phyloP scores from a whole-genome alignment of 352 stramenopile genomes.

The Pythium coloratum region DNA sequence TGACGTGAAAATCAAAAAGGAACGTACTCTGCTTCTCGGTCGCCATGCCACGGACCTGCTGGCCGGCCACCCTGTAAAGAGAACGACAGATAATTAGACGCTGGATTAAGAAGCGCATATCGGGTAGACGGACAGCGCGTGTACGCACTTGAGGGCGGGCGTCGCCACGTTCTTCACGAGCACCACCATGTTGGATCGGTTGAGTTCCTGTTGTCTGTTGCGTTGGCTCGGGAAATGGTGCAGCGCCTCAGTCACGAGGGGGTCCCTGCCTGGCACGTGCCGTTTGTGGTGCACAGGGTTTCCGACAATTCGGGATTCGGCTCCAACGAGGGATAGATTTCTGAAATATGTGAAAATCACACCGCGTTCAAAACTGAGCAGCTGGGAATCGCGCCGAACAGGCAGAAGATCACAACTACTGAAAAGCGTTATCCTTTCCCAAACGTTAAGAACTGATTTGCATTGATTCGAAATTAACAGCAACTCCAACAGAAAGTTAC shows the following conservation, averaged over 20 bases:
- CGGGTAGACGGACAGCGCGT: background rate
- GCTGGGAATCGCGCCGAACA: background rate
- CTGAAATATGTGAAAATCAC: slow-evolving; percentile 5
- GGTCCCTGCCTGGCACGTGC: slow-evolving; percentile 7
- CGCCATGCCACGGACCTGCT: slow-evolving; percentile 94
- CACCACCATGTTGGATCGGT: slow-evolving; percentile 29
- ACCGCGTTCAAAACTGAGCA: background rate
- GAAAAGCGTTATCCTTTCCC: background rate
- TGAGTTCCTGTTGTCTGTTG: slow-evolving; percentile 19
- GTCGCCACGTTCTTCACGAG: slow-evolving; percentile 32
- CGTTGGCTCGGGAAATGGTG: slow-evolving; percentile 23
- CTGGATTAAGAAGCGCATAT: background rate
- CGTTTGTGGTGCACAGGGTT: slow-evolving; percentile 26
- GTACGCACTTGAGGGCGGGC: slow-evolving; percentile 34
- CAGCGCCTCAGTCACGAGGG: background rate
- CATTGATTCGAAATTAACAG: background rate
- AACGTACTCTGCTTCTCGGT: slow-evolving; percentile 97
- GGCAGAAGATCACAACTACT: background rate
- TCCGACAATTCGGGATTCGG: slow-evolving; percentile 6
- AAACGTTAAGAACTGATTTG: background rate
- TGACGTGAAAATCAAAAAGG: background rate
- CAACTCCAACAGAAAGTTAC: background rate
- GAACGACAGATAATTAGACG: slow-evolving; percentile 4
- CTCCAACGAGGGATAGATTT: slow-evolving; percentile 5
- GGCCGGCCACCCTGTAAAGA: slow-evolving; percentile 53